A percentile compares a stretch with the other conserved stretches of the same genome.
Conservation (phyloP, 192 early-diverging fungal genomes). For the Coemansia sp. region DNA sequence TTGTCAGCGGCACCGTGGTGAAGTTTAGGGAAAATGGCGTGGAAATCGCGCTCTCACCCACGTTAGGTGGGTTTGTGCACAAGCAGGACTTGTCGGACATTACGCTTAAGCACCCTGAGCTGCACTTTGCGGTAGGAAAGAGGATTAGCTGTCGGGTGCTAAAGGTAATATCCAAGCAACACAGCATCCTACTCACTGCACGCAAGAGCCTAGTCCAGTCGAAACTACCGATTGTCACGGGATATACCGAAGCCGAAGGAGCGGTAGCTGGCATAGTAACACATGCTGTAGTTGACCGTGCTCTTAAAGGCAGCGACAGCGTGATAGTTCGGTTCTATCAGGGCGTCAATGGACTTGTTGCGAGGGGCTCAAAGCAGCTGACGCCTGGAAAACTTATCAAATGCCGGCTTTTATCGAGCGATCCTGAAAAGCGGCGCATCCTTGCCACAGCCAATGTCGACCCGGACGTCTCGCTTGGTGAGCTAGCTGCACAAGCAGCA, state of each 20-base stretch:
- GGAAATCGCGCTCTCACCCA: conserved; percentile 58
- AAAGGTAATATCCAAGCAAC: conserved; percentile 53
- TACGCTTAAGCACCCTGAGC: conserved; percentile 63
- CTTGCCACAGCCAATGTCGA: conserved; percentile 54
- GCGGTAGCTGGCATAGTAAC: conserved; percentile 61
- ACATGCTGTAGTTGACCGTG: conserved; percentile 33
- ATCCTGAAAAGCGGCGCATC: conserved; percentile 61
- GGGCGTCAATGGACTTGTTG: conserved; percentile 64
- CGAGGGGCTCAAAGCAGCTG: conserved; percentile 57
- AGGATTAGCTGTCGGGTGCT: conserved; percentile 73
- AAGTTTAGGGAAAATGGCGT: conserved; percentile 59
- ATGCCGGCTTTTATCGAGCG: conserved; percentile 66
- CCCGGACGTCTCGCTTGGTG: conserved; percentile 28
- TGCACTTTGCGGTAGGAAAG: conserved; percentile 72
- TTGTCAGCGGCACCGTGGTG: conserved; percentile 52
- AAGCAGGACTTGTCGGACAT: conserved; percentile 74
- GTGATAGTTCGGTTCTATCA: conserved; percentile 80
- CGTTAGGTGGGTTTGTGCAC: conserved; percentile 70
- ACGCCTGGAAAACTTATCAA: conserved; percentile 70
- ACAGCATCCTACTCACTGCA: conserved; percentile 69
- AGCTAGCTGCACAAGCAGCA: conserved; percentile 25
- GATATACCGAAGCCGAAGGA: conserved; percentile 56
- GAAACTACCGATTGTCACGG: conserved; percentile 63
- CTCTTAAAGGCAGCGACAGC: conserved; percentile 57
- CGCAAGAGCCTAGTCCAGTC: conserved; percentile 74